These are phyloP conservation scores for Thalassiosira allenii DNA, from an alignment of 352 stramenopile species.

Conservation along the genomic window DNA sequence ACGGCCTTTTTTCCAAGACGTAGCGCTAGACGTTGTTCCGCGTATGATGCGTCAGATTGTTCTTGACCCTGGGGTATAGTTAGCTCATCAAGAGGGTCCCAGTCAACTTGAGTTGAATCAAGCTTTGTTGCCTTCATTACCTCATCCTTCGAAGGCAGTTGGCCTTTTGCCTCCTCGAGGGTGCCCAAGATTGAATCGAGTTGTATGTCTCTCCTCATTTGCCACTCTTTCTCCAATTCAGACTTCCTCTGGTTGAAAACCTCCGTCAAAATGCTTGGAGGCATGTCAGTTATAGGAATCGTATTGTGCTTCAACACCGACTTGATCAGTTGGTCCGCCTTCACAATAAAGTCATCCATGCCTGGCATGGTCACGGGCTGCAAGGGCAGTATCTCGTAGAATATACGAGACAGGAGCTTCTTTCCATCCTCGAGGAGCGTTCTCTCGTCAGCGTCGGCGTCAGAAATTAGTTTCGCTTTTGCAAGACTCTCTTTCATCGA, in stretches of 20 bases:
- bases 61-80: constrained; percentile 1
- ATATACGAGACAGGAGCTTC: constrained; percentile 25
- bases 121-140: constrained; percentile 7
- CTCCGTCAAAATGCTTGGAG: constrained; percentile 24
- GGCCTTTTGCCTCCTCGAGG: not conserved
- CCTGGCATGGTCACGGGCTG: constrained; percentile 32
- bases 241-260: not conserved
- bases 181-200: constrained; percentile 9
- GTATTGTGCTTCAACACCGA: constrained; percentile 13
- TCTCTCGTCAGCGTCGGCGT: not conserved
- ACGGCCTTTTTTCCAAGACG: not conserved
- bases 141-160: constrained; percentile 21
- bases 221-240: not conserved
- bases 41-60: constrained; percentile 36
- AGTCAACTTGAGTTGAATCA: constrained; percentile 7
- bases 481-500: constrained; percentile 22
- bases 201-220: not conserved
- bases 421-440: not conserved
- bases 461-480: constrained; percentile 34
- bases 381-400: constrained; percentile 33
- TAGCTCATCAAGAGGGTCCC: constrained; percentile 25
- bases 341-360: constrained; percentile 40
- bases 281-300: constrained; percentile 14
- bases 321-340: not conserved
- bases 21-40: constrained; percentile 25